Evolutionary conservation across 805 yeast genomes (phyloP), one percentile per base, ranked within the genome.

Genomic region (Lipomyces orientalis): DNA sequence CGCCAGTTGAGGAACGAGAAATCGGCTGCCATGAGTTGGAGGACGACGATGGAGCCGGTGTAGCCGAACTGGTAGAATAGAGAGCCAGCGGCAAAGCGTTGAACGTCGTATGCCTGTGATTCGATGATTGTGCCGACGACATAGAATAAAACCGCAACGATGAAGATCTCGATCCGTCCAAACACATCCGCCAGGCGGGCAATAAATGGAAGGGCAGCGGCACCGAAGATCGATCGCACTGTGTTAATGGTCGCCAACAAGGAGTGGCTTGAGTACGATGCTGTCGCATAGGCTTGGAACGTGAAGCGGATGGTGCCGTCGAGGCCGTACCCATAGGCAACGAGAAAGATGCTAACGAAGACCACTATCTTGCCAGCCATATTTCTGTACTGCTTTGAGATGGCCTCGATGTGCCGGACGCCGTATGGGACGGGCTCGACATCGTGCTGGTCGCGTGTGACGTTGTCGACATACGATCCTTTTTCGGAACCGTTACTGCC

Each of bases 1-100:
- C 95, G 86, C 90, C 92, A 88, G 76, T 86, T 88, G 74, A 90
- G 81, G 68, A 84, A 81, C 7, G 93, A 88, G 74, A 86, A 82
- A 77, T 90, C 96, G 1, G 91, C 87, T 67, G 87, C 76, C 55
- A 89, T 80, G 51, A 90, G 79, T 71, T 87, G 83, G 46, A 88
- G 76, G 60, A 87, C 77, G 62, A 90, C 79, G 51, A 86, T 80
- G 29, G 87, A 81, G 68, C 93, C 92, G 37, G 89, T 85, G 76
- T 86, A 89, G 10, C 96, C 89, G 64, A 81, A 70, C 58, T 79
- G 81, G 73, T 83, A 84, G 54, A 85, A 76, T 19, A 88, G 86
- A 0, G 89, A 83, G 72, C 91, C 93, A 29, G 86, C 91, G 61
- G 89, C 87, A 70, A 84, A 88, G 19, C 85, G 78, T 64, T 85